Evolutionary conservation across 1,284 basidiomycete genomes (phyloP).

Genomic region (Fomitopsis betulina): DNA sequence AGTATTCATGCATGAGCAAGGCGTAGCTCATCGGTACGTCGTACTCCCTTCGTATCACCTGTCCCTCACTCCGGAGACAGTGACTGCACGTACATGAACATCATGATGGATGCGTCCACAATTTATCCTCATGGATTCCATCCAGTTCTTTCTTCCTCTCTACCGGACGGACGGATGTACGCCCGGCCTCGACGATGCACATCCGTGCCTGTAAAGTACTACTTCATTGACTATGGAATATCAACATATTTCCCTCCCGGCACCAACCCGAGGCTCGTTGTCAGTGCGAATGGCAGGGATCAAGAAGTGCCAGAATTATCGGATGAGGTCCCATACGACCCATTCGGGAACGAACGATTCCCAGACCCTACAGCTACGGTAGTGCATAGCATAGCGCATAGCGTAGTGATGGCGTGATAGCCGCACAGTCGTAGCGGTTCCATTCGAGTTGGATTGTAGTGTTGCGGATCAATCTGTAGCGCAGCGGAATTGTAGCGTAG

Average conservation of each 20-base stretch:
- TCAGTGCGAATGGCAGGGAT: conserved; percentile 18
- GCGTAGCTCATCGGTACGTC: conserved; percentile 20
- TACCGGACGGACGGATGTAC: conserved; percentile 3
- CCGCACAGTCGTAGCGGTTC: no score
- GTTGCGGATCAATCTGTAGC: no score
- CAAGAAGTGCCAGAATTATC: conserved; percentile 25
- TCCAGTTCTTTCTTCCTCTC: conserved; percentile 8
- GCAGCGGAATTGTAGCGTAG: no score
- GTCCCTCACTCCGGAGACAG: conserved; percentile 2
- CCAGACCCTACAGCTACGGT: no score
- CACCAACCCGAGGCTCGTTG: conserved; percentile 4
- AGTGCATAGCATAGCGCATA: no score
- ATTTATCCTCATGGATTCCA: conserved; percentile 24
- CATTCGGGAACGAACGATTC: no score
- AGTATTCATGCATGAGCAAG: conserved; percentile 18
- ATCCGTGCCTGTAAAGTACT: conserved; percentile 16
- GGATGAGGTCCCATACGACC: conserved; percentile 19
- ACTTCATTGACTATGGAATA: conserved; percentile 24
- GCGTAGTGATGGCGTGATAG: no score
- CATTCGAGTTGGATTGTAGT: no score
- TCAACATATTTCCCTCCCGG: conserved; percentile 13
- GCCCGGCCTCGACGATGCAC: conserved; percentile 8
- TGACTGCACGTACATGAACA: conserved; percentile 18
- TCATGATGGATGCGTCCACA: conserved; percentile 23
- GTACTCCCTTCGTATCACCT: neutral